Conservation (phyloP, 31 red algal genomes). For the Porphyra umbilicalis region DNA sequence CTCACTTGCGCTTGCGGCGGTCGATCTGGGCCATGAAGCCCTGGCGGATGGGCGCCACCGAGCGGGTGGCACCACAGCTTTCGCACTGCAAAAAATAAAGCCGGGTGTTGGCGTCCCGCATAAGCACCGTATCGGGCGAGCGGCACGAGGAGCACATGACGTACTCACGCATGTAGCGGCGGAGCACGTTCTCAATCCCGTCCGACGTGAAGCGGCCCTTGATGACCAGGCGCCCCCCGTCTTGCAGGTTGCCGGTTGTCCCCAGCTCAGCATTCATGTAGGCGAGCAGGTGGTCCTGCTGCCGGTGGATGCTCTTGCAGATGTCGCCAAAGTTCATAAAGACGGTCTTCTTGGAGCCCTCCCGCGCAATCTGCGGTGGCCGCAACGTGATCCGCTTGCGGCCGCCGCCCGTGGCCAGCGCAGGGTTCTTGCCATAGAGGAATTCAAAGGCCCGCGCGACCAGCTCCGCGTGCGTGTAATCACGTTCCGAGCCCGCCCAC, state of each 20-base stretch:
- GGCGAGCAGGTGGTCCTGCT: constrained; percentile 87
- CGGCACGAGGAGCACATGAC: constrained; percentile 86
- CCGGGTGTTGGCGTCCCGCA: constrained; percentile 93
- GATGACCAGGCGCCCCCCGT: constrained; percentile 78
- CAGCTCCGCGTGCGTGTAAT: constrained; percentile 88
- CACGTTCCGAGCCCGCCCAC: constrained; percentile 76
- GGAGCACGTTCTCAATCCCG: constrained; percentile 88
- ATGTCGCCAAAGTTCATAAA: constrained; percentile 95
- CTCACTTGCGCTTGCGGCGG: constrained; percentile 46
- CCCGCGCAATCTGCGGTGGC: constrained; percentile 78
- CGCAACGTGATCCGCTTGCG: constrained; percentile 54
- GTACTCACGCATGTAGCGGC: constrained; percentile 86
- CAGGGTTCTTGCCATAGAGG: constrained; percentile 80
- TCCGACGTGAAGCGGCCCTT: constrained; percentile 81
- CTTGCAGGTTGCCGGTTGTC: constrained; percentile 88
- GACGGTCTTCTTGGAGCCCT: constrained; percentile 88
- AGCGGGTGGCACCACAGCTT: constrained; percentile 87
- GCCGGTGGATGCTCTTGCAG: constrained; percentile 81
- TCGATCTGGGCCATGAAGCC: constrained; percentile 90
- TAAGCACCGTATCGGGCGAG: constrained; percentile 86
- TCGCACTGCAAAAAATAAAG: constrained; percentile 95
- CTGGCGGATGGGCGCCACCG: constrained; percentile 84
- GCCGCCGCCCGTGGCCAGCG: constrained; percentile 21
- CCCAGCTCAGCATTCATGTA: constrained; percentile 90
- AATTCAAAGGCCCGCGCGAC: constrained; percentile 74